phyloP scores from a whole-genome alignment of 2,329 filamentous ascomycete species.

The Penicillium sp. region DNA sequence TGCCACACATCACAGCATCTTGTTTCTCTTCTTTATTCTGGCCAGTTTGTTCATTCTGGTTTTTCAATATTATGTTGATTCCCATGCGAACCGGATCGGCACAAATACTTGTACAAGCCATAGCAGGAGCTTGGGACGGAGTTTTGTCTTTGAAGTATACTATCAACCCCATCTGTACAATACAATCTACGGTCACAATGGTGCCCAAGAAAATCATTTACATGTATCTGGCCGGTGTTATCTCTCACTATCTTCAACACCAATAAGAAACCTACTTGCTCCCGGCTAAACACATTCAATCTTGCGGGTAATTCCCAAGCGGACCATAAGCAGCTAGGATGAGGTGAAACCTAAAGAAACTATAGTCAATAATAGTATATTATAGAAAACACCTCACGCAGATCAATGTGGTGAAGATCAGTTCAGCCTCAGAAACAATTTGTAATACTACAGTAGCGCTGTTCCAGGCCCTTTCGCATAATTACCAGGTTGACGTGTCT shows the following conservation, averaged over 20 bases:
- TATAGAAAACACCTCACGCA: neutral
- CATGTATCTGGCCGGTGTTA: slow-evolving; percentile 1
- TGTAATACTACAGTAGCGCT: neutral
- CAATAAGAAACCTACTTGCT: neutral
- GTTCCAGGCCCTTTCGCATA: neutral
- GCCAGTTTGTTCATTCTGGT: slow-evolving; percentile 8
- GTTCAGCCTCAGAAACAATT: neutral
- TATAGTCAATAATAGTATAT: neutral
- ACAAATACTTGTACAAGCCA: slow-evolving; percentile 23
- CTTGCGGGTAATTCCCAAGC: neutral
- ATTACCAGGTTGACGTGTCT: neutral
- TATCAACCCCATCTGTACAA: slow-evolving; percentile 22
- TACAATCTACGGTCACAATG: slow-evolving; percentile 17
- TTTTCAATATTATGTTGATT: slow-evolving; percentile 8
- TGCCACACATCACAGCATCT: slow-evolving; percentile 3
- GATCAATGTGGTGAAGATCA: neutral
- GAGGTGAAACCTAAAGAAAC: neutral
- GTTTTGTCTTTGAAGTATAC: slow-evolving; percentile 21
- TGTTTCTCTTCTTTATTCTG: slow-evolving; percentile 19
- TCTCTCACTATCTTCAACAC: neutral
- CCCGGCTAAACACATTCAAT: neutral
- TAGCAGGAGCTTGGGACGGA: slow-evolving; percentile 27
- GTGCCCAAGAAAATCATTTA: slow-evolving; percentile 1
- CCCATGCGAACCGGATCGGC: slow-evolving; percentile 7
- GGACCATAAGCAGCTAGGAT: neutral